These are phyloP conservation scores for Nigrograna mackinnonii DNA, from an alignment of 2,329 filamentous ascomycete species.

Conservation along the genomic window DNA sequence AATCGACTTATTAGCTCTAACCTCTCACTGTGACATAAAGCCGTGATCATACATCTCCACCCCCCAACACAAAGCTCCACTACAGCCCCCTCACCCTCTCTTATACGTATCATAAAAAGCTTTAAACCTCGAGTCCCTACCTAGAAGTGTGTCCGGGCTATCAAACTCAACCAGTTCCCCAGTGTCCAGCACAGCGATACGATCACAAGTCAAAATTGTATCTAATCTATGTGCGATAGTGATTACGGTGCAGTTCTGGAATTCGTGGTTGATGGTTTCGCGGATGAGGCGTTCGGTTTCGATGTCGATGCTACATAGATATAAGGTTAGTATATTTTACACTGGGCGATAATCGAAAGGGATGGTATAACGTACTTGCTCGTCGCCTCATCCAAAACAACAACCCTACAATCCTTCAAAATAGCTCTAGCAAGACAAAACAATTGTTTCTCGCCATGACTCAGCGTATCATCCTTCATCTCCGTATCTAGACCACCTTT, in stretches of 20 bases:
- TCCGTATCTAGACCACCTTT: conserved; percentile 8
- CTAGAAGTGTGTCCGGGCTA: not conserved
- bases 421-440: conserved; percentile 64
- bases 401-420: conserved; percentile 29
- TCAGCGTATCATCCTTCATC: conserved; percentile 1
- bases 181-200: conserved; percentile 9
- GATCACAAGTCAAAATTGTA: conserved; percentile 9
- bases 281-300: conserved; percentile 57
- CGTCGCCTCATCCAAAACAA: conserved; percentile 16
- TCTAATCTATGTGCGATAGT: conserved; percentile 9
- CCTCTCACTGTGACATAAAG: no score
- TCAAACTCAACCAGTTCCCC: conserved; percentile 11
- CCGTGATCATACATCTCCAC: no score
- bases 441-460: conserved; percentile 61
- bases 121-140: not conserved
- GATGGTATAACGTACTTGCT: conserved; percentile 6
- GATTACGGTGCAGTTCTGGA: conserved; percentile 51
- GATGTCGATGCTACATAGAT: not conserved
- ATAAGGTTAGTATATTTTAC: not conserved
- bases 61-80: no score
- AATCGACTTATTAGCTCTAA: no score
- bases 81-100: no score
- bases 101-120: no score
- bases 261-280: conserved; percentile 53
- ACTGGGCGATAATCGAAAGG: conserved; percentile 1